These are phyloP conservation scores for Candida sp. DNA, from an alignment of 1,139 yeast species.

Conservation along the genomic window DNA sequence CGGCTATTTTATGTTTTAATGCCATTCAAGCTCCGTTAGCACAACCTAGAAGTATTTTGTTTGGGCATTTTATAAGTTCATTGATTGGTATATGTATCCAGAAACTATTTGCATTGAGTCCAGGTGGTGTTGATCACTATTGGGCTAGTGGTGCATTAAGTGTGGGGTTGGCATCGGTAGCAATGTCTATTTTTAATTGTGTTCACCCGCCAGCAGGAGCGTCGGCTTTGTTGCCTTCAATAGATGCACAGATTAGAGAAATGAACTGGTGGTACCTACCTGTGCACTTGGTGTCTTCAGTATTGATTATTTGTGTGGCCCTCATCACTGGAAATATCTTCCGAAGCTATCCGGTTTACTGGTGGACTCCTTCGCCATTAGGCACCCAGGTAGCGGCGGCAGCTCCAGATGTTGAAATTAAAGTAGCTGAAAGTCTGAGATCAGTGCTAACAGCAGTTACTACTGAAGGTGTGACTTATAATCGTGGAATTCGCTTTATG, in stretches of 20 bases:
- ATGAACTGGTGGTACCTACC: conserved; percentile 74
- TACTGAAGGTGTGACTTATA: background rate
- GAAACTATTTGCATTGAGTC: conserved; percentile 48
- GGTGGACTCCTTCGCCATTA: conserved; percentile 52
- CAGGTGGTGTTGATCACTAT: conserved; percentile 39
- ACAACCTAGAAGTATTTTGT: conserved; percentile 59
- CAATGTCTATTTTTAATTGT: conserved; percentile 56
- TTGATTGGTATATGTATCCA: conserved; percentile 53
- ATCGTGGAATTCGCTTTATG: conserved; percentile 7
- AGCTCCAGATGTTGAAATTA: background rate
- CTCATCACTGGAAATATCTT: conserved; percentile 54
- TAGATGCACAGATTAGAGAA: conserved; percentile 40
- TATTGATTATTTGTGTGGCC: conserved; percentile 51
- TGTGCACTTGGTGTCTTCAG: conserved; percentile 48
- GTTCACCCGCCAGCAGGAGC: conserved; percentile 81
- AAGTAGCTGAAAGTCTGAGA: background rate
- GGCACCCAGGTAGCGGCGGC: background rate
- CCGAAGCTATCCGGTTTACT: conserved; percentile 54
- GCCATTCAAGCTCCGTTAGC: conserved; percentile 57
- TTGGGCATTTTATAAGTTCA: conserved; percentile 56
- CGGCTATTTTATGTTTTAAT: conserved; percentile 62
- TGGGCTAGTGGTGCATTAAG: conserved; percentile 64
- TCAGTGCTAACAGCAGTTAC: background rate
- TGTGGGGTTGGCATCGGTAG: conserved; percentile 53
- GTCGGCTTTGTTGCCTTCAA: conserved; percentile 57